Conservation (phyloP, 1,284 basidiomycete species). For the Afroboletus lepidellus region DNA sequence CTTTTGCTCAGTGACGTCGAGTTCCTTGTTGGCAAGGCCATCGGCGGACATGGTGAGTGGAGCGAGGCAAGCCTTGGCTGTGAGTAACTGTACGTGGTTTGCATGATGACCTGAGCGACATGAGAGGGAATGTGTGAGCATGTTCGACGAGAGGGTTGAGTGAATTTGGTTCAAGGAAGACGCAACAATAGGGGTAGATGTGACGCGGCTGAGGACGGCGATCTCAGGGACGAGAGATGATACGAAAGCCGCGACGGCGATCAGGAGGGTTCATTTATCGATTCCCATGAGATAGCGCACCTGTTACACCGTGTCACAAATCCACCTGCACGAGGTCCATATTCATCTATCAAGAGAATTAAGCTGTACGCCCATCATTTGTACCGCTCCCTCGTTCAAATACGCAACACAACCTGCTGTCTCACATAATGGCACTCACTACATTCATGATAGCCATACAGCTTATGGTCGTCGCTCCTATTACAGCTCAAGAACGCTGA, state of each 20-base stretch:
- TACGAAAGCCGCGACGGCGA: constrained; percentile 9
- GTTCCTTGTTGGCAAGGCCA: constrained; percentile 64
- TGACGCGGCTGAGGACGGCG: constrained; percentile 60
- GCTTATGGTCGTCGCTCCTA: too few relatives aligned
- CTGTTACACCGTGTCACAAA: constrained; percentile 27
- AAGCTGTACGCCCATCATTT: background rate
- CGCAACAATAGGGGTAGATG: constrained; percentile 66
- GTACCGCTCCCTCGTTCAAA: too few relatives aligned
- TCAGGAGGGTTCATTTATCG: constrained; percentile 32
- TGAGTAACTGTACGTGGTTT: constrained; percentile 57
- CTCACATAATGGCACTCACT: too few relatives aligned
- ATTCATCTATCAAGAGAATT: constrained; percentile 5
- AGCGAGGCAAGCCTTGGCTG: constrained; percentile 66
- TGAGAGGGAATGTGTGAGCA: constrained; percentile 57
- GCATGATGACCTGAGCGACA: constrained; percentile 58
- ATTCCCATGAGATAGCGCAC: constrained; percentile 27
- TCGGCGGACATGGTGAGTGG: constrained; percentile 65
- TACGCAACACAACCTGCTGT: too few relatives aligned
- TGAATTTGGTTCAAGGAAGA: constrained; percentile 61
- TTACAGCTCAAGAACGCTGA: too few relatives aligned
- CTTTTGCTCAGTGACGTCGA: constrained; percentile 68
- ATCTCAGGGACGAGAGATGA: constrained; percentile 44
- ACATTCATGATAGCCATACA: too few relatives aligned
- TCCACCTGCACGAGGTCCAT: background rate
- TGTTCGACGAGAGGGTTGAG: constrained; percentile 54